Conservation (phyloP, 345 rosid species). For the Euclidium syriacum region DNA sequence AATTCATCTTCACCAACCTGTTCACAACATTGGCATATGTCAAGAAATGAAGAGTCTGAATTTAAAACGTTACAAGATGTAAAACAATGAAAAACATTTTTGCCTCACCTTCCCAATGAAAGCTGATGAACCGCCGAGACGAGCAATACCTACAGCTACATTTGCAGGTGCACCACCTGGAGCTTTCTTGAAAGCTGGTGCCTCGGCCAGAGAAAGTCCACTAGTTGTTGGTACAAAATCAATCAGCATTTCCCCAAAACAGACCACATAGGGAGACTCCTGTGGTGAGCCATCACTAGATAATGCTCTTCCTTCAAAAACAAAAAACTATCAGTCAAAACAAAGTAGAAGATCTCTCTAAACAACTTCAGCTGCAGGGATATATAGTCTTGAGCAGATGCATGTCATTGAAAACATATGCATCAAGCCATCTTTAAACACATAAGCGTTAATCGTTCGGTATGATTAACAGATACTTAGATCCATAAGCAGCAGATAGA, state of each 20-base stretch:
- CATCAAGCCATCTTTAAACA: too few relatives aligned
- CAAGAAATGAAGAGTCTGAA: not conserved
- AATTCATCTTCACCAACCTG: conserved; percentile 99
- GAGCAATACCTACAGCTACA: conserved; percentile 90
- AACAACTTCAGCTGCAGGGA: not conserved
- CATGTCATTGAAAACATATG: too few relatives aligned
- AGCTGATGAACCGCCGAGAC: conserved; percentile 91
- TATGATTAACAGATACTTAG: not conserved
- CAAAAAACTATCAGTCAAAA: not conserved
- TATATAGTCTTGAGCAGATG: not conserved
- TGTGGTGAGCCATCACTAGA: conserved; percentile 40
- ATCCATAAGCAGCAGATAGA: not conserved
- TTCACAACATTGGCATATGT: not conserved
- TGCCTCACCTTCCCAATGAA: conserved; percentile 77
- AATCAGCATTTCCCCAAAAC: conserved; percentile 95
- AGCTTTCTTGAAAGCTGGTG: conserved; percentile 91
- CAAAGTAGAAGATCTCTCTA: not conserved
- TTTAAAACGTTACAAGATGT: not conserved
- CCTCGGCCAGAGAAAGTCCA: conserved; percentile 80
- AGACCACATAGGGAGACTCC: conserved; percentile 65
- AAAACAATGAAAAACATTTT: not conserved
- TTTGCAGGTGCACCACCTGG: conserved; percentile 99
- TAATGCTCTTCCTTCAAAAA: conserved; percentile 47
- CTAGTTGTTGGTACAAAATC: conserved; percentile 86
- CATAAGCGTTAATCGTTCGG: not conserved